Evolutionary conservation across 768 basidiomycete genomes (phyloP), one percentile per base, ranked within the genome.

Genomic region (Lactarius sanguifluus): DNA sequence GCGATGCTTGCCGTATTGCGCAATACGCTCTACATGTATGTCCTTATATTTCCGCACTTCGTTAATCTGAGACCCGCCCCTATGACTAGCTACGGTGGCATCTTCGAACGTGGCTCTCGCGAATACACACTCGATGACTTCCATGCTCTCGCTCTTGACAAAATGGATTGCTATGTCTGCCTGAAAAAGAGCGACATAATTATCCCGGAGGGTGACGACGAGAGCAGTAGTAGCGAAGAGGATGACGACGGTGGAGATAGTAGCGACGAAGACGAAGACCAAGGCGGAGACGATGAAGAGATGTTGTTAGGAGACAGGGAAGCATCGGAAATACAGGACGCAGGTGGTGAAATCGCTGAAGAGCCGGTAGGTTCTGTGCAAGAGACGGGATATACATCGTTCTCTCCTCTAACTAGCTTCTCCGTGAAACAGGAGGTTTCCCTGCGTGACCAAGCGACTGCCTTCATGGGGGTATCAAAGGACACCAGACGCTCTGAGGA

Each of bases 121-220:
- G 94, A 97, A 75, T 94, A 91, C 70, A 96, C 94, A 0, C 79
- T 97, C 7, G 93, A 95, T 72, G 95, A 96, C 72, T 97, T 96
- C 72, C 81, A 94, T 76, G 80, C 84, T 2, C 76, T 97, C 13
- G 84, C 87, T 65, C 80, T 97, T 23, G 93, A 95, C 72, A 96
- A 96, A 75, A 78, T 96, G 76, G 94, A 96, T 47, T 77, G 82
- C 12, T 96, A 85, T 72, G 74, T 80, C 2, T 94, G 92, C 70
- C 79, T 95, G 71, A 91, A 89, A 75, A 79, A 83, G 57, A 88
- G 85, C 61, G 85, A 79, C 7, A 77, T 89, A 9, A 75, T 84
- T 25, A 85, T 92, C 10, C 84, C 82, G 0, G 86, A 86, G 28
- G 88, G 84, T 8, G 84, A 83, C 50, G 82, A 83, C 52, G 85